Percentiles rank a stretch among this genome's conserved stretches.
Conservation (phyloP, 192 early-diverging fungal species). For the Coemansia asiatica region DNA sequence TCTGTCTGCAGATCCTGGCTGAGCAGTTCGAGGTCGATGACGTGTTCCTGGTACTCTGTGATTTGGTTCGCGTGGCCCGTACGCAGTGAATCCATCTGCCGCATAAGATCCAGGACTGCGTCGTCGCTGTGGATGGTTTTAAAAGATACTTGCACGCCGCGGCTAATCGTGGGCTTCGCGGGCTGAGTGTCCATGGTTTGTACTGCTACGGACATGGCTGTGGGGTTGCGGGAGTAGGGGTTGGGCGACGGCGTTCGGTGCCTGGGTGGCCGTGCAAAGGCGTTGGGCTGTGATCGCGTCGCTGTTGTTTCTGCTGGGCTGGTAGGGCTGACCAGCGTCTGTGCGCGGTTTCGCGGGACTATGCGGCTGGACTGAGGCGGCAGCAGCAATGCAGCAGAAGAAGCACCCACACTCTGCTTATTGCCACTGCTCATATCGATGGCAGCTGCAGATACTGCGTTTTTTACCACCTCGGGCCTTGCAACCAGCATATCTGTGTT, state of each 20-base stretch:
- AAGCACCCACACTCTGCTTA: conserved; percentile 3
- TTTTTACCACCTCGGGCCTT: not conserved
- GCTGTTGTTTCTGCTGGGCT: not conserved
- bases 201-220: conserved; percentile 21
- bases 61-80: conserved; percentile 44
- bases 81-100: conserved; percentile 43
- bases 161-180: conserved; percentile 8
- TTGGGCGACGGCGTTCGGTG: conserved; percentile 19
- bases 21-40: conserved; percentile 44
- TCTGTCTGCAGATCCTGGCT: conserved; percentile 44
- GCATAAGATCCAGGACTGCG: conserved; percentile 49
- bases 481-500: not conserved
- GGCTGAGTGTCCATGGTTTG: conserved; percentile 28
- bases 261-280: conserved; percentile 9
- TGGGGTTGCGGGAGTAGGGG: conserved; percentile 27
- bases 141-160: conserved; percentile 25
- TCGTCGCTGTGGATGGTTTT: conserved; percentile 46
- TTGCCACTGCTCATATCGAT: not conserved
- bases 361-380: conserved; percentile 32
- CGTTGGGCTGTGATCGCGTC: conserved; percentile 4
- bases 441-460: not conserved
- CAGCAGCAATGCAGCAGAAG: not conserved
- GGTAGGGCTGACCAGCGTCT: conserved; percentile 10
- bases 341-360: conserved; percentile 24
- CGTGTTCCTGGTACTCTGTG: conserved; percentile 54